A percentile compares a stretch with the other conserved stretches of the same genome.
phyloP scores from a whole-genome alignment of 2,329 filamentous ascomycete genomes.

The Penicillium psychrosexuale region DNA sequence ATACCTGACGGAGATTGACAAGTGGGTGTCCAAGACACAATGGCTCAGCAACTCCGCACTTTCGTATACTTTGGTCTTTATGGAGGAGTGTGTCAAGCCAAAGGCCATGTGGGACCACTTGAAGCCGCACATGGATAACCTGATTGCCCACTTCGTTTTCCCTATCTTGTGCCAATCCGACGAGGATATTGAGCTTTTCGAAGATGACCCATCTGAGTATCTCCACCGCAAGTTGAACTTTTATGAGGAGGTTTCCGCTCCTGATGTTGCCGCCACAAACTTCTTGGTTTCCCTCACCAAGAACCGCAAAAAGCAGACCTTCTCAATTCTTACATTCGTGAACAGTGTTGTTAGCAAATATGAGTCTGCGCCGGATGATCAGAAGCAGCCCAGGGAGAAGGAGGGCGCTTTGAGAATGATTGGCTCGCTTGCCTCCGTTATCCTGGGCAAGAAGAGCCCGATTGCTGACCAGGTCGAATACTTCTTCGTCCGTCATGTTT shows the following conservation, averaged over 20 bases:
- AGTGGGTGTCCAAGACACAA: conserved; percentile 90
- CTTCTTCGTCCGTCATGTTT: conserved; percentile 96
- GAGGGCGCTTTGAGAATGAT: conserved; percentile 97
- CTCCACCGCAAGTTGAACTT: conserved; percentile 96
- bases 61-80: conserved; percentile 88
- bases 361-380: conserved; percentile 74
- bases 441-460: conserved; percentile 95
- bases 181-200: conserved; percentile 90
- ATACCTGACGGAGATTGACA: conserved; percentile 91
- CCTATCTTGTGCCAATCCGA: conserved; percentile 88
- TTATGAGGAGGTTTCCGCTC: conserved; percentile 93
- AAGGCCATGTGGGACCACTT: conserved; percentile 96
- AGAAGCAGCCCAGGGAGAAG: conserved; percentile 93
- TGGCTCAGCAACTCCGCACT: conserved; percentile 95
- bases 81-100: conserved; percentile 95
- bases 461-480: conserved; percentile 98
- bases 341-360: conserved; percentile 94
- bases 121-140: conserved; percentile 86
- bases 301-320: conserved; percentile 90
- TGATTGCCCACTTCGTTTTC: conserved; percentile 93
- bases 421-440: conserved; percentile 87
- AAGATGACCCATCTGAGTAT: conserved; percentile 93
- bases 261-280: conserved; percentile 93
- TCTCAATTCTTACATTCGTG: conserved; percentile 89
- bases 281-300: conserved; percentile 95